Evolutionary conservation across 2,329 filamentous ascomycete species (phyloP).

Genomic region (Pseudopithomyces chartarum): DNA sequence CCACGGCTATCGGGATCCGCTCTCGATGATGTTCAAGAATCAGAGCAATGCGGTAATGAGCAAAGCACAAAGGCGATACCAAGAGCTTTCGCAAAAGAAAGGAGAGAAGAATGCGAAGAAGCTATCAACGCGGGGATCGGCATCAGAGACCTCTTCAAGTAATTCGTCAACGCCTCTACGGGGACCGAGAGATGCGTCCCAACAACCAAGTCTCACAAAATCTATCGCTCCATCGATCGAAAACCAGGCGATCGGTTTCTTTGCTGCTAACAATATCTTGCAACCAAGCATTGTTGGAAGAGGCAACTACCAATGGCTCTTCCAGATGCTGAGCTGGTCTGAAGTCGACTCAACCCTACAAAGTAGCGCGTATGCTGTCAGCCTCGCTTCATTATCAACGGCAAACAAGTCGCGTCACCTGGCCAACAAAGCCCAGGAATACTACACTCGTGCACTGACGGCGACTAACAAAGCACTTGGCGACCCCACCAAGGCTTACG

Average conservation of each 20-base stretch:
- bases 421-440: slow-evolving; percentile 29
- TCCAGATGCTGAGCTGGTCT: slow-evolving; percentile 23
- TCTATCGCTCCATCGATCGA: slow-evolving; percentile 27
- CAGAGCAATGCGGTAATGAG: slow-evolving; percentile 32
- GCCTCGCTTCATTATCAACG: slow-evolving; percentile 31
- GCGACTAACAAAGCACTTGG: slow-evolving; percentile 30
- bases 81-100: slow-evolving; percentile 25
- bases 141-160: background rate
- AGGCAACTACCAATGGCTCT: slow-evolving; percentile 35
- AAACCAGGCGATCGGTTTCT: slow-evolving; percentile 36
- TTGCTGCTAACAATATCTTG: slow-evolving; percentile 35
- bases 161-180: background rate
- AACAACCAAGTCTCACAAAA: background rate
- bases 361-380: slow-evolving; percentile 28
- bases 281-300: slow-evolving; percentile 26
- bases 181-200: background rate
- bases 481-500: slow-evolving; percentile 11
- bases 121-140: slow-evolving; percentile 9
- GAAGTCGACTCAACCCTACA: slow-evolving; percentile 24
- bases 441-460: slow-evolving; percentile 30
- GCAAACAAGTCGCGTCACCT: slow-evolving; percentile 26
- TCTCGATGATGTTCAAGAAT: slow-evolving; percentile 39
- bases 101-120: background rate
- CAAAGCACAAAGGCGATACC: slow-evolving; percentile 30
- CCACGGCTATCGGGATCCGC: slow-evolving; percentile 36